phyloP scores from a whole-genome alignment of 306 rosid species.

The Fagus sylvatica region DNA sequence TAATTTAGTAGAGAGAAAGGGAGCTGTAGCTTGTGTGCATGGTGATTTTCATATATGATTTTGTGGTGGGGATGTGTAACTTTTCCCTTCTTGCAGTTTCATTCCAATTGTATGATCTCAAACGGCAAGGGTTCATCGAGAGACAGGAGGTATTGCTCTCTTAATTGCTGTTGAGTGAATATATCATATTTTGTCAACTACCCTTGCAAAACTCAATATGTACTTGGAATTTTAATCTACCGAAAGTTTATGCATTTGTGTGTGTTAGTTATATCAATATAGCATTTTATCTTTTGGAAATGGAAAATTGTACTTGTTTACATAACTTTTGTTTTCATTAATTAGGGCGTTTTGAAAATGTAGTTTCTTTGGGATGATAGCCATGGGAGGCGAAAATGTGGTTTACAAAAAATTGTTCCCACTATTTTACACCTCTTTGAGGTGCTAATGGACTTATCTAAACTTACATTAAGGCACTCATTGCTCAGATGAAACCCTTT shows the following conservation, averaged over 20 bases:
- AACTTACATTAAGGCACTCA: not conserved
- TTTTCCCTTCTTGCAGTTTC: conserved; percentile 61
- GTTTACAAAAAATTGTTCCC: not conserved
- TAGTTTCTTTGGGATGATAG: not conserved
- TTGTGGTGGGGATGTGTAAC: conserved; percentile 24
- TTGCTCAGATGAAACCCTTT: not conserved
- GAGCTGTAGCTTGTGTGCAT: not conserved
- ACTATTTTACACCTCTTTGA: not conserved
- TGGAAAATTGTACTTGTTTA: not conserved
- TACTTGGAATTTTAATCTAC: not conserved
- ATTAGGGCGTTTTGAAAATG: not conserved
- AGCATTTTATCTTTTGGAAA: not conserved
- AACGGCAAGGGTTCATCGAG: conserved; percentile 73
- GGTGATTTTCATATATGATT: conserved; percentile 1
- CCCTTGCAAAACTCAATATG: not conserved
- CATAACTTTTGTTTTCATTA: not conserved
- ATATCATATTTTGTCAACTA: conserved; percentile 11
- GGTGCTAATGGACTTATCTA: not conserved
- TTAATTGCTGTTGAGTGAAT: conserved; percentile 14
- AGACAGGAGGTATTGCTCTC: conserved; percentile 45
- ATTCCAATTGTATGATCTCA: conserved; percentile 74
- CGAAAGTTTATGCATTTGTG: not conserved
- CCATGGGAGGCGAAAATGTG: not conserved
- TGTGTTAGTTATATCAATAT: not conserved
- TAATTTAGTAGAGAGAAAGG: not conserved